phyloP scores from a whole-genome alignment of 768 basidiomycete genomes.

The Leccinum barrowsii region DNA sequence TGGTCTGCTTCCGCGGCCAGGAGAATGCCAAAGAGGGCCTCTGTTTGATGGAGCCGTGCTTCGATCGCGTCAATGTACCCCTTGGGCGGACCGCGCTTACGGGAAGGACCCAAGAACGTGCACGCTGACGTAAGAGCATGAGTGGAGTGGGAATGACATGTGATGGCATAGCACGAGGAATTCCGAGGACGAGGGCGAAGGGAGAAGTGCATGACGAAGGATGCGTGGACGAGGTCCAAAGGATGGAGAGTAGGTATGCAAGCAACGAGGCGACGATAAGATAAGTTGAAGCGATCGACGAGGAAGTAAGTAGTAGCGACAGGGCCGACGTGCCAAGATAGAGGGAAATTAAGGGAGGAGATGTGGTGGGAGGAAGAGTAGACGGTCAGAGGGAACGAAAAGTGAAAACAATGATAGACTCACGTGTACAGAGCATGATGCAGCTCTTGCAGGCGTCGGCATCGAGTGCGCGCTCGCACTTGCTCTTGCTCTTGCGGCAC shows the following conservation, averaged over 20 bases:
- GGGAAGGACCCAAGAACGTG: conserved; percentile 56
- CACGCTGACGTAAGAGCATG: conserved; percentile 45
- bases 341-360: background rate
- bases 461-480: conserved; percentile 67
- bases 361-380: background rate
- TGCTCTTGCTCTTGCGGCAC: conserved; percentile 86
- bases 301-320: background rate
- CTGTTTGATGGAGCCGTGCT: conserved; percentile 87
- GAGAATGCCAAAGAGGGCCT: conserved; percentile 82
- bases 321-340: background rate
- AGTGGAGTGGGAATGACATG: background rate
- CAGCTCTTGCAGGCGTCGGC: conserved; percentile 75
- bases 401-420: conserved; percentile 23
- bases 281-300: conserved; percentile 6
- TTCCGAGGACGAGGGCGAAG: conserved; percentile 5
- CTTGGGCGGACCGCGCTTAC: conserved; percentile 64
- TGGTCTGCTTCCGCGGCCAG: conserved; percentile 42
- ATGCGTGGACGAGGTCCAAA: conserved; percentile 7
- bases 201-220: conserved; percentile 3
- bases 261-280: background rate
- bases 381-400: conserved; percentile 10
- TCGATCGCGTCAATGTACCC: conserved; percentile 96
- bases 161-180: no score
- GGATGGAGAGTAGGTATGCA: background rate
- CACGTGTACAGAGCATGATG: conserved; percentile 66